Evolutionary conservation across 345 rosid species (phyloP), one percentile per base, ranked within the genome.

Genomic region (Salix koriyanagi): DNA sequence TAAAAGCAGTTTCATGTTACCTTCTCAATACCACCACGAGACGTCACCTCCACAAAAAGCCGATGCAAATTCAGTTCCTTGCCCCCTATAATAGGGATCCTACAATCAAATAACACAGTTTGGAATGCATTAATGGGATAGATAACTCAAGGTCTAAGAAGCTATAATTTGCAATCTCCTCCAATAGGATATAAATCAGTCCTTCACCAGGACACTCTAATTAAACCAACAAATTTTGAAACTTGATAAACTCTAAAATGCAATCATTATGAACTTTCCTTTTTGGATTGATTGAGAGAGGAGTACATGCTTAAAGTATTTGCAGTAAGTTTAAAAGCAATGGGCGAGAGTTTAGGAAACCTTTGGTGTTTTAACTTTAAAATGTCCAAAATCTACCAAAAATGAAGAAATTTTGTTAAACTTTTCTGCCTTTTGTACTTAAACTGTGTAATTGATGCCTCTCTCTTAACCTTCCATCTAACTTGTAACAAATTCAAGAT

Each of bases 61-160:
- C 82, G 85, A 82, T 96, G 97, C 90, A 96, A 85, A 77, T 96
- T 95, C 70, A 96, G 86, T 65, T 92, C 97, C 82, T 81, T 90
- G 42, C 99, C 98, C 39, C 97, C 99, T 70, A 96, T 92, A 23
- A 91, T 90, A 0, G 99, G 99, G 14, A 91, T 90, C 98, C 99
- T 96, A 70, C 72, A 79, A 70, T 69, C 46, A 34, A 44, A 70
- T 75, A 68, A 48, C 67, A 56, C 26, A 65, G 10, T 61, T 32
- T 18, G 69, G 39, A 48, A 21, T 32, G 58, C 61, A 75, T 58
- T 23, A n/a, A 30, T n/a, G 12, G 34, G 42, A 46, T 7, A 39
- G 10, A 15, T 15, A 46, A 13, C 19, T 3, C 65, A 6, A 71
- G 25, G 62, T 58, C 62, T 58, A 9, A 10, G 36, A 26, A 6